A percentile compares a stretch with the other conserved stretches of the same genome.
Conservation (phyloP, 2,329 filamentous ascomycete species). For the Colletotrichum liriopes region DNA sequence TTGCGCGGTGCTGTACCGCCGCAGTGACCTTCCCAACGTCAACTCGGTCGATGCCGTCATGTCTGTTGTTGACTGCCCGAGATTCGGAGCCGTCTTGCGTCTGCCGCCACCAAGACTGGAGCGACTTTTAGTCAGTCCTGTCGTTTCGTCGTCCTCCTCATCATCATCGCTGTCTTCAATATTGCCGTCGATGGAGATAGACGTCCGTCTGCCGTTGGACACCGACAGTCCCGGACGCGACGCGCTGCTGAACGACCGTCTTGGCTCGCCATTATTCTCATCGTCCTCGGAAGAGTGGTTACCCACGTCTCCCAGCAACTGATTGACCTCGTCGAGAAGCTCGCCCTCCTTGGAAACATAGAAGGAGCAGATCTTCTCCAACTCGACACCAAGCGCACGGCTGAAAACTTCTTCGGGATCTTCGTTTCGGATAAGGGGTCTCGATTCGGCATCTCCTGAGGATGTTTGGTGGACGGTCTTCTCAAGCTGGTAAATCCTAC, state of each 20-base stretch:
- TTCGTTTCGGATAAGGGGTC: conserved; percentile 81
- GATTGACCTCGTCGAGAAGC: conserved; percentile 84
- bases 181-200: conserved; percentile 68
- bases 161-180: conserved; percentile 76
- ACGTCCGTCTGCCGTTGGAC: conserved; percentile 55
- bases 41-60: conserved; percentile 76
- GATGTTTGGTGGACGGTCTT: conserved; percentile 80
- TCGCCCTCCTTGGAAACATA: conserved; percentile 92
- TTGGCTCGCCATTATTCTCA: conserved; percentile 26
- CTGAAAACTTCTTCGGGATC: conserved; percentile 88
- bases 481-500: conserved; percentile 94
- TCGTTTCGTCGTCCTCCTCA: conserved; percentile 74
- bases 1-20: conserved; percentile 77
- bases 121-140: conserved; percentile 65
- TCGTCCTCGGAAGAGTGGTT: conserved; percentile 70
- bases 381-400: conserved; percentile 85
- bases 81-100: conserved; percentile 55
- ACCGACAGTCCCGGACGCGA: conserved; percentile 50
- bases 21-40: conserved; percentile 62
- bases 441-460: conserved; percentile 82
- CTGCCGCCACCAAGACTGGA: conserved; percentile 55
- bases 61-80: conserved; percentile 65
- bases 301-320: conserved; percentile 82
- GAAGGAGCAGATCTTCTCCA: conserved; percentile 95
- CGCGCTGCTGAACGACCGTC: conserved; percentile 44